A percentile compares a stretch with the other conserved stretches of the same genome.
These are phyloP conservation scores for Auricularia cornea DNA, from an alignment of 768 basidiomycete genomes.

Conservation along the genomic window DNA sequence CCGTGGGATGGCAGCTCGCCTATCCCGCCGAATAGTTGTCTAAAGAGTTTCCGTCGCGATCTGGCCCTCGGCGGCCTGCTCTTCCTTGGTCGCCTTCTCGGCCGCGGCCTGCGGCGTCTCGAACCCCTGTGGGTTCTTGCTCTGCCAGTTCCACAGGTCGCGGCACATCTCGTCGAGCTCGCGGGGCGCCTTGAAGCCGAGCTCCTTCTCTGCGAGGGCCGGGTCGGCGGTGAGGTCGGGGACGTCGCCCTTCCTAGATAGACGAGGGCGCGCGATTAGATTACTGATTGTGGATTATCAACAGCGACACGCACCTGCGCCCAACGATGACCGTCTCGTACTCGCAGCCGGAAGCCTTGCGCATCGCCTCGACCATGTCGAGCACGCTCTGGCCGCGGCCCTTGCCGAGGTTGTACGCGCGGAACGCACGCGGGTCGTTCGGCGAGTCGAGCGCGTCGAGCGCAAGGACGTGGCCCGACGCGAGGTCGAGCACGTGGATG, in stretches of 20 bases:
- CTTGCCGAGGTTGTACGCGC: slow-evolving; percentile 95
- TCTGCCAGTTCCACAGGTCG: slow-evolving; percentile 99
- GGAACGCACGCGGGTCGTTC: slow-evolving; percentile 53
- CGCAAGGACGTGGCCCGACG: slow-evolving; percentile 87
- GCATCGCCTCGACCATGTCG: slow-evolving; percentile 93
- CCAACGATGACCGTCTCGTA: slow-evolving; percentile 88
- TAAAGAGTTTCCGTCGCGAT: background rate
- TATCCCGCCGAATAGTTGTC: background rate
- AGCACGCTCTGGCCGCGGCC: slow-evolving; percentile 89
- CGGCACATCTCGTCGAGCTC: slow-evolving; percentile 88
- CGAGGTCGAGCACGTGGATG: slow-evolving; percentile 87
- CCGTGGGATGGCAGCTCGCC: background rate
- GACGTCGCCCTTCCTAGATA: slow-evolving; percentile 58
- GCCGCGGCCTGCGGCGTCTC: slow-evolving; percentile 3
- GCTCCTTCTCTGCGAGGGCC: slow-evolving; percentile 79
- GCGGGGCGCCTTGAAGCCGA: slow-evolving; percentile 80
- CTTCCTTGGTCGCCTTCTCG: background rate
- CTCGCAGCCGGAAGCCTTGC: slow-evolving; percentile 77
- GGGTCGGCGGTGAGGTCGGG: slow-evolving; percentile 96
- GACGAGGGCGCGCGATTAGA: too few relatives aligned
- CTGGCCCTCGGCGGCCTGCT: background rate
- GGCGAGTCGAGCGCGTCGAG: slow-evolving; percentile 66
- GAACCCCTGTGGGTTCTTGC: slow-evolving; percentile 77
- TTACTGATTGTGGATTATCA: too few relatives aligned
- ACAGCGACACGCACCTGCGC: slow-evolving; percentile 54